Conservation (phyloP, 2,329 filamentous ascomycete genomes). For the Rutstroemia sydowiana region DNA sequence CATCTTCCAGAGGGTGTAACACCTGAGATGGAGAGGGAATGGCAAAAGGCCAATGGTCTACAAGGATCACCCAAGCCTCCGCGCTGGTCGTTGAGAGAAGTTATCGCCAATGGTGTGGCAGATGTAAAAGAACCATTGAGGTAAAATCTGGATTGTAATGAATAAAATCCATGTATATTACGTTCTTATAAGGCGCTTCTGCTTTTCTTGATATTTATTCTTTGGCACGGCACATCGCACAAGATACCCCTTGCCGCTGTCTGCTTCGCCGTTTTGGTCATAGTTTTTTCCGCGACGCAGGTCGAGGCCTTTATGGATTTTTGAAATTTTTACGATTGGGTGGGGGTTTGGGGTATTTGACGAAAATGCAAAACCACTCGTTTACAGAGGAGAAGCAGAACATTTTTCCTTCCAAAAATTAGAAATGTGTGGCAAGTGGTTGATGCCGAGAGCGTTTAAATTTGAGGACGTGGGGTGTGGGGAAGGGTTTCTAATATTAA, state of each 20-base stretch:
- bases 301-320: no score
- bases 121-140: conserved; percentile 59
- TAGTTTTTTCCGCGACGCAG: no score
- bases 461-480: background rate
- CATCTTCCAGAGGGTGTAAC: conserved; percentile 65
- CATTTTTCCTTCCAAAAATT: background rate
- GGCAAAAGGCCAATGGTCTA: conserved; percentile 49
- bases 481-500: background rate
- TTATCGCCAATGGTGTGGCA: conserved; percentile 61
- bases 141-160: conserved; percentile 33
- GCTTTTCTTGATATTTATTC: conserved; percentile 2
- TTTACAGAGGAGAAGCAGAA: no score
- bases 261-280: conserved; percentile 1
- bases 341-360: background rate
- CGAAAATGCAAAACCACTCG: background rate
- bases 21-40: conserved; percentile 64
- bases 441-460: background rate
- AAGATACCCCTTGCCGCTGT: conserved; percentile 8
- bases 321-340: background rate
- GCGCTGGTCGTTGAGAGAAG: conserved; percentile 63
- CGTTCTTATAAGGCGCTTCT: conserved; percentile 5
- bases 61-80: conserved; percentile 47
- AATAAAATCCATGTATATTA: conserved; percentile 10
- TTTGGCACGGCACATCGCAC: conserved; percentile 8
- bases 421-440: background rate